Base-by-base conservation (phyloP, 805 yeast genomes). In the Kluyveromyces wickerhamii region DNA sequence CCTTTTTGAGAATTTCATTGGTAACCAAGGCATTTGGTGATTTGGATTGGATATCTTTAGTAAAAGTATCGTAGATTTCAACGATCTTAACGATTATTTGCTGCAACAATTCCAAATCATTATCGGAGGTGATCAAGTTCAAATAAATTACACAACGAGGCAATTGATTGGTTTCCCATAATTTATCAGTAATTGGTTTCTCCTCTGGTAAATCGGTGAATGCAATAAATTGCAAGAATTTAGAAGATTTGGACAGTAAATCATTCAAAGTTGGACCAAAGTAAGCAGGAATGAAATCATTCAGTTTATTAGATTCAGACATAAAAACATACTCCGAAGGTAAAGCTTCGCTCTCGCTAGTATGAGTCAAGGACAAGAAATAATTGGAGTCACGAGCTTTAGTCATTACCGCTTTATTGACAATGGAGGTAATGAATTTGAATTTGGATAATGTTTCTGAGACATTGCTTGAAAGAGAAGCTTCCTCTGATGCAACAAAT, bases 301-400 rank as follows among this genome's bases (percentile, higher is more conserved):
- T 86, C 63, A 84, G 68, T 57, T 89, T 97, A 41, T 77, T 69
- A 38, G 75, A 75, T 67, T 92, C 99, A 48, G 82, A 68, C 97
- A 92, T 88, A 63, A 74, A 85, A 18, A 85, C 95, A 52, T 71
- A 83, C 43, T 81, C 75, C 29, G 62, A 48, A 22, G 96, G 95
- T 48, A 89, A 66, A 45, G 72, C 69, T 18, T 69, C 56, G 17
- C 81, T 75, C 54, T 86, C 94, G 27, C 79, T 49, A 27, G 95
- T 84, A 47, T 75, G 83, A 44, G 97, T 84, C 52, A 88, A 69
- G 2, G 95, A 81, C 52, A 89, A 66, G 61, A 66, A 89, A 63
- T 86, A 92, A 63, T 82, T 79, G 38, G 73, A 74, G 32, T 69
- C 77, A 62, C 97, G 82, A 42, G 70, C 66, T 33, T 72, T 70